Evolutionary conservation across 352 stramenopile genomes (phyloP).

Genomic region (Phytopythium boreale): DNA sequence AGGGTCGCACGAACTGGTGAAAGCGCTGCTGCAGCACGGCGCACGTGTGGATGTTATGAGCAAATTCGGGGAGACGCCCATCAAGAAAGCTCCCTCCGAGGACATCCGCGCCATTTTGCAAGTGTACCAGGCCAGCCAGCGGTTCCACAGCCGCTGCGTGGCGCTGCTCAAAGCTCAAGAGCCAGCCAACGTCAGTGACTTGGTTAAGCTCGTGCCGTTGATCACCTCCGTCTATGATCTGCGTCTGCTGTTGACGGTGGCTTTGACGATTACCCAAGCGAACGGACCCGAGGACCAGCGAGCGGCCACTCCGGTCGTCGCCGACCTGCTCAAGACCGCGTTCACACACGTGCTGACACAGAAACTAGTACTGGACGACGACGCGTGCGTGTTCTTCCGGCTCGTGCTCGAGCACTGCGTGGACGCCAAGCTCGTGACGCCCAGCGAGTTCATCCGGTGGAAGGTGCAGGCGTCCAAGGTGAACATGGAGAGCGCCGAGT

Average conservation of each 20-base stretch:
- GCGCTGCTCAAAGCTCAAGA: constrained; percentile 9
- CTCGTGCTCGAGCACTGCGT: constrained; percentile 22
- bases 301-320: not conserved
- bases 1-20: constrained; percentile 4
- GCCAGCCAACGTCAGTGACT: constrained; percentile 1
- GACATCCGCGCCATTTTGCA: constrained; percentile 3
- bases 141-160: constrained; percentile 4
- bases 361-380: constrained; percentile 31
- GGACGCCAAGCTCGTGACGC: constrained; percentile 11
- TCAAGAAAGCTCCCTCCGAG: not conserved
- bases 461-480: constrained; percentile 30
- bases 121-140: constrained; percentile 7
- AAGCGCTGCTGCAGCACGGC: constrained; percentile 4
- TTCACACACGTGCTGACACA: constrained; percentile 23
- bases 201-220: constrained; percentile 20
- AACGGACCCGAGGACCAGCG: not conserved
- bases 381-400: constrained; percentile 30
- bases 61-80: constrained; percentile 5
- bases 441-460: constrained; percentile 18
- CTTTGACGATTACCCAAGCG: not conserved
- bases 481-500: constrained; percentile 31
- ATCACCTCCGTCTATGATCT: constrained; percentile 38
- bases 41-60: constrained; percentile 6
- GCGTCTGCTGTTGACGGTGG: constrained; percentile 20
- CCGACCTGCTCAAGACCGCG: constrained; percentile 13